Base-by-base conservation (phyloP, 768 basidiomycete genomes). In the Pleurotus giganteus region DNA sequence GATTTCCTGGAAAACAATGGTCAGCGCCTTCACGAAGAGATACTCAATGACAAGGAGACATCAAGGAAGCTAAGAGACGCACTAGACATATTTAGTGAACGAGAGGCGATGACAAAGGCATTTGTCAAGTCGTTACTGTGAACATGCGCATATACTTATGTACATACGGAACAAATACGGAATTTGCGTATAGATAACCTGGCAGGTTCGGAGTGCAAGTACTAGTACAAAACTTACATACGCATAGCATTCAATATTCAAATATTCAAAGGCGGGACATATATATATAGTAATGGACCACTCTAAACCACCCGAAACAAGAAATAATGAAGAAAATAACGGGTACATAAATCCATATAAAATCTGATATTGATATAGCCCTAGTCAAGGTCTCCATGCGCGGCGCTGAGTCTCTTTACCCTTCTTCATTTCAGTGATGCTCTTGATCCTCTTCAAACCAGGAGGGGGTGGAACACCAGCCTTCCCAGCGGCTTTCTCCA, bases 11-110 rank as follows among this genome's bases (percentile, higher is more conserved):
- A 57, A 5, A 60, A 74, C 47, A 63, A 60, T 8, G 77, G 64
- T 9, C 63, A 61, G 4, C 61, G 65, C 9, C 66, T 79, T 6
- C 63, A 62, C 46, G 63, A 73, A 24, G 75, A 73, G 3, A 57
- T 81, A 19, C 66, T 61, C 5, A 57, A 57, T 0, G 74, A 79
- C 51, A 53, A 61, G 26, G 78, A 79, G 57, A 64, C 71, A 9
- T 66, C 69, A 9, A 68, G 77, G 28, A 78, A 77, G 58, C 64
- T 81, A 31, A 55, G 64, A 9, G 79, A 80, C 58, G 79, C 80
- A 17, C 60, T 81, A 44, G 57, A 61, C 44, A 71, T 78, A 17
- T 80, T 81, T 57, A 72, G 62, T 1, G 71, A 72, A 58, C 72
- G 66, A 57, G 80, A 82, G 63, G 61, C 54, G 53, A 71, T 73